Base-by-base conservation (phyloP, 202 grass and related monocot species). In the Eragrostis tef region DNA sequence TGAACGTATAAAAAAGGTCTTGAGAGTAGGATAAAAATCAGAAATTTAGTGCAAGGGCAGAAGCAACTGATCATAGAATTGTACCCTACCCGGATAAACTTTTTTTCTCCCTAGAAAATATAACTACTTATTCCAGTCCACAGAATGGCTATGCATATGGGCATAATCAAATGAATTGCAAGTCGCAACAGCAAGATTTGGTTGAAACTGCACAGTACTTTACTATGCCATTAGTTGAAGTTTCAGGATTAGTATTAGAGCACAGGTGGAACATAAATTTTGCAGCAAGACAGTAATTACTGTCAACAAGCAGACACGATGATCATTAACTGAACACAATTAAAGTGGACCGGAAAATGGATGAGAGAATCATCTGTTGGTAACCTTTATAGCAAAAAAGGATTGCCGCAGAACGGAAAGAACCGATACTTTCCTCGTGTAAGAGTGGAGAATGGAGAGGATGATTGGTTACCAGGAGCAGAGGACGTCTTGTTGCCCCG, bases 401-500 rank as follows among this genome's bases (percentile, higher is more conserved):
- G 34, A 39, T 39, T 5, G 34, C 34, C 34, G 34, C 29, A 31
- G 29, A 31, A 31, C 3, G 29, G 29, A 31, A 54, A 22, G 54
- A 8, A 1, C 5, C 5, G 6, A 52, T 19, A 56, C 29, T 31
- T 31, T 31, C 29, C 29, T 31, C 29, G 1, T 31, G 29, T 31
- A 31, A 31, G 29, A 31, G 29, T 31, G 29, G 29, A 31, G 29
- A 31, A 31, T 31, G 29, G 34, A 31, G 34, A 39, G 34, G 13
- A 14, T 15, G 47, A 11, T 24, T 24, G 58, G 27, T 74, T 66
- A 82, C 85, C 79, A 15, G 79, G 24, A n/a, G 22, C 65, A 21
- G 78, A 11, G n/a, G 63, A 5, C 14, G 64, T 4, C 48, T 44
- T 79, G 70, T 21, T 68, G 59, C 45, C 60, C 61, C 83, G 39